These are phyloP conservation scores for Eragrostis tef DNA, from an alignment of 202 grass and related monocot genomes.

Conservation along the genomic window DNA sequence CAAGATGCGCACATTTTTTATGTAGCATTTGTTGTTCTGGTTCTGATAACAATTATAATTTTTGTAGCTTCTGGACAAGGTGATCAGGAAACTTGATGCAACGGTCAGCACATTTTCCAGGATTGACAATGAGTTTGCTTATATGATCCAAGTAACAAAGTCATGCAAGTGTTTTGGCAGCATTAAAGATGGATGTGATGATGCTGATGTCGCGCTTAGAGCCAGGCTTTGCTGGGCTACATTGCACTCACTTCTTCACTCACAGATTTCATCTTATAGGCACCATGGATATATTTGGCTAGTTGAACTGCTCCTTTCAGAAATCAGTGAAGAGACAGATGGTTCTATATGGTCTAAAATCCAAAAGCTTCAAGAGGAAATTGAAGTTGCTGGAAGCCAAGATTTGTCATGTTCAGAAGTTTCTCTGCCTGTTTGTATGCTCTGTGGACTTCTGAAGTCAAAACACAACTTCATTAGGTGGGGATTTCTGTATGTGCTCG, in stretches of 20 bases:
- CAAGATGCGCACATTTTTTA: conserved; percentile 1
- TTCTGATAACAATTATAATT: conserved; percentile 56
- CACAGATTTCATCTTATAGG: conserved; percentile 77
- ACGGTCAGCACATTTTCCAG: conserved; percentile 78
- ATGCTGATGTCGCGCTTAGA: conserved; percentile 61
- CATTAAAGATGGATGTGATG: conserved; percentile 73
- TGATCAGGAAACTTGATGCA: conserved; percentile 79
- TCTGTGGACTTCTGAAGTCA: conserved; percentile 94
- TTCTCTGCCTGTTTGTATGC: conserved; percentile 82
- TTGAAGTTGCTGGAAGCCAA: conserved; percentile 79
- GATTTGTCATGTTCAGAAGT: conserved; percentile 72
- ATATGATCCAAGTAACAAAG: conserved; percentile 92
- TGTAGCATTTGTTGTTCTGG: conserved; percentile 22
- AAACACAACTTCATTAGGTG: conserved; percentile 96
- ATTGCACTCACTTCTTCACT: conserved; percentile 88
- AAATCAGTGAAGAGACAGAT: conserved; percentile 78
- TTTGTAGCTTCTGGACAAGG: conserved; percentile 85
- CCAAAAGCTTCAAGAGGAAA: conserved; percentile 76
- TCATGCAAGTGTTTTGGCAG: conserved; percentile 70
- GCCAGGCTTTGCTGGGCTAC: conserved; percentile 85
- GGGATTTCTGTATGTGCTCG: conserved; percentile 91
- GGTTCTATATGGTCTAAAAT: conserved; percentile 83
- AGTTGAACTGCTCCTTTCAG: conserved; percentile 89
- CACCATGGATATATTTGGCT: conserved; percentile 99
- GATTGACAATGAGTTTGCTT: conserved; percentile 82